These are phyloP conservation scores for Tilletia horrida DNA, from an alignment of 1,284 basidiomycete genomes.

Conservation along the genomic window DNA sequence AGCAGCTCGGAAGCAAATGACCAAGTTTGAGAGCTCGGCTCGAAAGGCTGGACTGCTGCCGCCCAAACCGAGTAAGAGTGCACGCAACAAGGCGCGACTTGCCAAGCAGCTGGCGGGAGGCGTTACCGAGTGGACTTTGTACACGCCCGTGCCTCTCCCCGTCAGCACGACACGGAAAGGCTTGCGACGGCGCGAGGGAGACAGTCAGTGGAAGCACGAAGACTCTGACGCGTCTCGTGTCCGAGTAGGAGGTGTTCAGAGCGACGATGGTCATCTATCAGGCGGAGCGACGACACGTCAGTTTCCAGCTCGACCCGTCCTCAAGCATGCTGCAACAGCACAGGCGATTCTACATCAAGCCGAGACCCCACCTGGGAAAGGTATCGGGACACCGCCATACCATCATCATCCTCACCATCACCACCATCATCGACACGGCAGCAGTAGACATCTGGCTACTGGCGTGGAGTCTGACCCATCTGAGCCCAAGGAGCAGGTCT, in stretches of 20 bases:
- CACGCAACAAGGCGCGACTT: conserved; percentile 46
- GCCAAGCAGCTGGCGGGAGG: conserved; percentile 48
- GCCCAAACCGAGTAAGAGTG: conserved; percentile 40
- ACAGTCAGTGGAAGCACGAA: conserved; percentile 14
- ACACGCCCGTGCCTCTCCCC: conserved; percentile 43
- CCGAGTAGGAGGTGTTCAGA: neutral
- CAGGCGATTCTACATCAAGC: conserved; percentile 3
- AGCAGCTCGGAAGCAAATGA: conserved; percentile 9
- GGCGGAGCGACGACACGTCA: neutral
- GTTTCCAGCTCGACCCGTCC: neutral
- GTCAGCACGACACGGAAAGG: conserved; percentile 24
- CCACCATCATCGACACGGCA: neutral
- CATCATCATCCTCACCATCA: conserved; percentile 1
- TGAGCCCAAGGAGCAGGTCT: conserved; percentile 13
- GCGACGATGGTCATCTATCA: neutral
- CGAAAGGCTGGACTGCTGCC: conserved; percentile 16
- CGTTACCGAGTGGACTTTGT: conserved; percentile 50
- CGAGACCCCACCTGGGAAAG: neutral
- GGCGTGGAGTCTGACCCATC: neutral
- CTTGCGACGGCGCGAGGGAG: neutral
- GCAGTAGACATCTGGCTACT: too few species aligned
- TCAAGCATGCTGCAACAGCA: conserved; percentile 1
- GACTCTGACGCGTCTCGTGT: neutral
- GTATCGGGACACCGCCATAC: neutral
- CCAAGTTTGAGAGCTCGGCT: neutral